Conservation (phyloP, 441 rosid genomes). For the Pelargonium fulgidum region DNA sequence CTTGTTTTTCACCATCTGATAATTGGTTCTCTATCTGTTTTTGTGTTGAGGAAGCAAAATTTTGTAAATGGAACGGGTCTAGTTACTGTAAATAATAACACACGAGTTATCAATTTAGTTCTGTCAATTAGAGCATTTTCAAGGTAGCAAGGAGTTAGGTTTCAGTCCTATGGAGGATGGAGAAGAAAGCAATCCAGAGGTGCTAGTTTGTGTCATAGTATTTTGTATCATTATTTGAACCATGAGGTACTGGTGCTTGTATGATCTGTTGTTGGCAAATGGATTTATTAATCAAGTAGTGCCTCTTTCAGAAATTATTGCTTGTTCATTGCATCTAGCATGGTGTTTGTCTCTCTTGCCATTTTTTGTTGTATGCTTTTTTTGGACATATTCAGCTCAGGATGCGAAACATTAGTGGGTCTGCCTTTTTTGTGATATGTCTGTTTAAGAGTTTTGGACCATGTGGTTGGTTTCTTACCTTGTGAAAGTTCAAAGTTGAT, state of each 20-base stretch:
- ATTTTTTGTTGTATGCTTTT: conserved; percentile 13
- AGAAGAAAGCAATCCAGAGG: too few species aligned
- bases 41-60: conserved; percentile 19
- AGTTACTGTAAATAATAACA: conserved; percentile 33
- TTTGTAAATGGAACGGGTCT: conserved; percentile 25
- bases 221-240: too few species aligned
- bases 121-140: not conserved
- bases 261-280: not conserved
- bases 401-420: conserved; percentile 4
- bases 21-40: conserved; percentile 13
- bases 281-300: not conserved
- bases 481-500: not conserved
- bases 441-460: conserved; percentile 11
- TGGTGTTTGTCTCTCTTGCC: conserved; percentile 4
- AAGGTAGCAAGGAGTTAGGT: conserved; percentile 12
- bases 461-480: conserved; percentile 13
- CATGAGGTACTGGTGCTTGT: not conserved
- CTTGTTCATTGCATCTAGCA: not conserved
- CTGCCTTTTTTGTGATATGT: not conserved
- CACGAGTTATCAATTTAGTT: conserved; percentile 17
- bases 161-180: conserved; percentile 8
- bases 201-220: too few species aligned
- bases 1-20: not conserved
- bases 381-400: conserved; percentile 11
- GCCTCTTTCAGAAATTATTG: not conserved